Conservation (phyloP, 2,329 filamentous ascomycete species). For the Hymenoscyphus infarciens region DNA sequence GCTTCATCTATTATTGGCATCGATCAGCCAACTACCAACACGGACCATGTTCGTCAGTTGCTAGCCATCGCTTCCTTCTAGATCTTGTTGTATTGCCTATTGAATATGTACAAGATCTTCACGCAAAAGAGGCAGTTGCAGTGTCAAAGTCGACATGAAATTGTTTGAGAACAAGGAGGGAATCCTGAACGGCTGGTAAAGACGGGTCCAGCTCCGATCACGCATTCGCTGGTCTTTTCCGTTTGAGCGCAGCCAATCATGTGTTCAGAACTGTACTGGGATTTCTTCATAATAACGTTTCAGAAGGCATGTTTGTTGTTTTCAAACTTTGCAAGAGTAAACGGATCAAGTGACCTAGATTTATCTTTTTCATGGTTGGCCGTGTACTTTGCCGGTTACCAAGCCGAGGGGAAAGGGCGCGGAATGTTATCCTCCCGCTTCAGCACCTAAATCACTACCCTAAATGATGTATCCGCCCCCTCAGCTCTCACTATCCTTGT, state of each 20-base stretch:
- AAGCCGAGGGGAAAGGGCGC: not conserved
- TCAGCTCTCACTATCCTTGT: slow-evolving; percentile 1
- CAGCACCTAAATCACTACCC: not conserved
- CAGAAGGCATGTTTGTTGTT: not conserved
- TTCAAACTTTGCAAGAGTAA: not conserved
- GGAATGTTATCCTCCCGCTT: slow-evolving; percentile 1
- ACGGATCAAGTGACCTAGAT: not conserved
- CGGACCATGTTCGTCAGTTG: not conserved
- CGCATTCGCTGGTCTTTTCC: not conserved
- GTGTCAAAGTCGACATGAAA: not conserved
- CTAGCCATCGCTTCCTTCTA: not conserved
- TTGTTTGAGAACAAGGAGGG: not conserved
- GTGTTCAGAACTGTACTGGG: not conserved
- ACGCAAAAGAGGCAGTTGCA: not conserved
- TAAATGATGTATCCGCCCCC: not conserved
- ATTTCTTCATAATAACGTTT: not conserved
- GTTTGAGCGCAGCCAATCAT: not conserved
- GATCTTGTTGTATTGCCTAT: not conserved
- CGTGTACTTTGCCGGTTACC: not conserved
- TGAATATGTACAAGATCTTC: slow-evolving; percentile 1
- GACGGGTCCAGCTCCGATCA: not conserved
- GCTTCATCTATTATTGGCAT: slow-evolving; percentile 2
- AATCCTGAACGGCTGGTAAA: not conserved
- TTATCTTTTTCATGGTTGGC: not conserved
- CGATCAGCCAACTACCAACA: not conserved